These are phyloP conservation scores for Melampsora occidentalis DNA, from an alignment of 1,284 basidiomycete species.

Conservation along the genomic window DNA sequence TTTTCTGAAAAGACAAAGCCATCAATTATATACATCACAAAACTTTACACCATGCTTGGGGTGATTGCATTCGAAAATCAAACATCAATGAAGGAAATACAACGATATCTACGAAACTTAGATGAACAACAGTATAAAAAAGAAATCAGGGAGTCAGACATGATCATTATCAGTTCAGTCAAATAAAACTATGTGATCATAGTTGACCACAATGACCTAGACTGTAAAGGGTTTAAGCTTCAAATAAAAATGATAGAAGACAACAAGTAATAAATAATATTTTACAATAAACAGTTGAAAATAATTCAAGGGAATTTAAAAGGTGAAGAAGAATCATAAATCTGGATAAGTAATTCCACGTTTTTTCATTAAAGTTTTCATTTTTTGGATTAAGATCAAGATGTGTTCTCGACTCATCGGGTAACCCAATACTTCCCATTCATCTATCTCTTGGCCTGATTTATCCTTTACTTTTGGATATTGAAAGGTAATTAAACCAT, in stretches of 20 bases:
- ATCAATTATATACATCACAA: too few relatives aligned
- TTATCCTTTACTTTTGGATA: conserved; percentile 10
- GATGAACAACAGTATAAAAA: too few relatives aligned
- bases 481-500: conserved; percentile 34
- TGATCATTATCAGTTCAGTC: too few relatives aligned
- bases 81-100: too few relatives aligned
- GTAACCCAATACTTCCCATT: conserved; percentile 39
- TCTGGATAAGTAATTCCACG: conserved; percentile 15
- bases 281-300: neutral
- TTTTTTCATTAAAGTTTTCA: conserved; percentile 1
- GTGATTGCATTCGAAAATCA: too few relatives aligned
- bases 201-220: too few relatives aligned
- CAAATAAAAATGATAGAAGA: neutral
- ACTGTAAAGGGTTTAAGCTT: neutral
- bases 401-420: conserved; percentile 28
- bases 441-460: conserved; percentile 10
- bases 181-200: too few relatives aligned
- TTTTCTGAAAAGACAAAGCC: too few relatives aligned
- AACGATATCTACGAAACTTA: too few relatives aligned
- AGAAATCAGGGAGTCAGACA: too few relatives aligned
- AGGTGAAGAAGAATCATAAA: conserved; percentile 7
- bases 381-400: conserved; percentile 17
- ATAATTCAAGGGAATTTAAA: neutral
- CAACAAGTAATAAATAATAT: neutral
- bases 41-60: too few relatives aligned